Conservation (phyloP, 257 asterid species). For the Rehmannia glutinosa region DNA sequence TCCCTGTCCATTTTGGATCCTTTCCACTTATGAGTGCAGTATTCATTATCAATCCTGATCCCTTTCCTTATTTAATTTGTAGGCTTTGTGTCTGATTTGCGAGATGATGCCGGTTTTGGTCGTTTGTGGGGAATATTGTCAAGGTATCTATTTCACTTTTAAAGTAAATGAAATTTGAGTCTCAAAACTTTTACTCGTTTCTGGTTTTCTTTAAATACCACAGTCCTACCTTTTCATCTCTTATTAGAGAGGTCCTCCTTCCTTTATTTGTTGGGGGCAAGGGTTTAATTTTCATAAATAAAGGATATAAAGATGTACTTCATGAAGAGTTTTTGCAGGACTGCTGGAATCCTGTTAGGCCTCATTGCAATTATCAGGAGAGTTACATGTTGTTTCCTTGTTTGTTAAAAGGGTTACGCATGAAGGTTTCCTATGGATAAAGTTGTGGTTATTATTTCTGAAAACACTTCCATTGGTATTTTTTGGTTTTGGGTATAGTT, state of each 20-base stretch:
- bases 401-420: not conserved
- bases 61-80: conserved; percentile 16
- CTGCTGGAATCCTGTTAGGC: too few relatives aligned
- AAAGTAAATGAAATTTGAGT: not conserved
- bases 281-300: not conserved
- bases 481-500: not conserved
- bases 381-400: not conserved
- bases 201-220: not conserved
- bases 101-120: conserved; percentile 88
- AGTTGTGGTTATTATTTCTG: not conserved
- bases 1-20: not conserved
- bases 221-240: not conserved
- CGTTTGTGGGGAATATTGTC: conserved; percentile 90
- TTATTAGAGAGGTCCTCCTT: not conserved
- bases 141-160: conserved; percentile 46
- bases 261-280: not conserved
- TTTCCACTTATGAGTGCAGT: not conserved
- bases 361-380: not conserved
- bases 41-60: conserved; percentile 3
- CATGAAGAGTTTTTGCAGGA: too few relatives aligned
- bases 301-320: not conserved
- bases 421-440: not conserved
- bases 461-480: not conserved
- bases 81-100: conserved; percentile 75
- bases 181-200: not conserved